Evolutionary conservation across 805 yeast species (phyloP), one percentile per base, ranked within the genome.

Genomic region (Tetrapisispora namnaoensis): DNA sequence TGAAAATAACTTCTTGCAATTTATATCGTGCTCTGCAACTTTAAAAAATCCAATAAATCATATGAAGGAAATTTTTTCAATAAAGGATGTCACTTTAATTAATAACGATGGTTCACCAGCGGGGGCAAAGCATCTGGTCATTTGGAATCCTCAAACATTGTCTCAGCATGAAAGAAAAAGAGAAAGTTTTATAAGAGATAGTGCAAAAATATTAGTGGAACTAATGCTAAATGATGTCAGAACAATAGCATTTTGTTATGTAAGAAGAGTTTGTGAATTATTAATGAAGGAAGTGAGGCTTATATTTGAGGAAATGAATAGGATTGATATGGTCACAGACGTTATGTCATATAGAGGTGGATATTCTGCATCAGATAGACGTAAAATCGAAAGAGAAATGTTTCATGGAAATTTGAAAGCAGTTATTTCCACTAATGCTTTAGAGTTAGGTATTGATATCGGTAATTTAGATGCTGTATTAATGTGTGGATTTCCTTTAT

Each of bases 261-360:
- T 87, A 34, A 74, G 99, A 47, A 75, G 80, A 49, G 83, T 84
- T 3, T 91, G 96, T 65, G 99, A 93, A 65, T 68, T 86, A 22
- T 59, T 93, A 42, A 86, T 91, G 85, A 85, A 87, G 54, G 91
- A 87, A 48, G 83, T 90, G 0, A 67, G 95, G 46, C 71, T 69
- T n/a, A 63, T 72, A 17, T 69, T 82, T 34, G 67, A 71, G 35
- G 72, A 71, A 27, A 57, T 70, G 42, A 73, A 74, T 32, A 71
- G 71, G 53, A 57, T 70, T 13, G 75, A 76, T 32, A 58, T 79
- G 44, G 59, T 73, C 3, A 69, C 77, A n/a, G 83, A 82, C 49
- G 83, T 90, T 3, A 86, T 88, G 95, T 80, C 95, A 46, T 93
- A 93, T 58, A 71, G 99, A 54, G 99, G 98, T 36, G 99, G 99